Base-by-base conservation (phyloP, 2,329 filamentous ascomycete genomes). In the Cladorrhinum sp. region DNA sequence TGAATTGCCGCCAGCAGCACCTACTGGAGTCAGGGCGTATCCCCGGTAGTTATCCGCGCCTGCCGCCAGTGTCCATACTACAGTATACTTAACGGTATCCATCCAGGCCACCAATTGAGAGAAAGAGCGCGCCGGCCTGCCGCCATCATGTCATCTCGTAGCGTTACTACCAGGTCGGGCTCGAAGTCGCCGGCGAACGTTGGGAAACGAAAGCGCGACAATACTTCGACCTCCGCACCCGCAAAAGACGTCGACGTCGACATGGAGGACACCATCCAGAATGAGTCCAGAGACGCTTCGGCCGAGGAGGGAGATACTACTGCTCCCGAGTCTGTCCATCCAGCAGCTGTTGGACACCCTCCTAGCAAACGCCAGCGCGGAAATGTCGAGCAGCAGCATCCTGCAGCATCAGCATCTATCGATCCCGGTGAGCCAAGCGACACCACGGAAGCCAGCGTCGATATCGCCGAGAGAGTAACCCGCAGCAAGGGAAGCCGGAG, bases 191-290 rank as follows among this genome's bases (percentile, higher is more conserved):
- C 80, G 60, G 77, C 80, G 25, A 55, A 52, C 63, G 78, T 77
- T 66, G 83, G 81, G 69, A 96, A 96, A 81, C 89, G 93, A 76
- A 96, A 96, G 84, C 87, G 93, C 74, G 84, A 83, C 76, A 80
- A 66, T 71, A 79, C 63, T 71, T 77, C 64, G 66, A 67, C 62
- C 59, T 71, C 64, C 32, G 16, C 7, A 36, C 10, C 32, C 10
- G 16, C 32, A 36, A 36, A 2, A 36, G 32, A 12, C 7, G 59
- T 68, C 62, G 16, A 45, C 41, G 59, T 67, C 62, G 67, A 70
- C 50, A 75, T 75, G 67, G 81, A 85, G 58, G 85, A 88, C 63
- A 74, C 73, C 65, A 80, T 85, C 58, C 85, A 89, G 72, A 81
- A 89, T 36, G 92, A 90, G 18, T 93, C 91, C 36, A 85, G 90